phyloP scores from a whole-genome alignment of 495 filamentous ascomycete species.

The Aspergillus funiculosus region DNA sequence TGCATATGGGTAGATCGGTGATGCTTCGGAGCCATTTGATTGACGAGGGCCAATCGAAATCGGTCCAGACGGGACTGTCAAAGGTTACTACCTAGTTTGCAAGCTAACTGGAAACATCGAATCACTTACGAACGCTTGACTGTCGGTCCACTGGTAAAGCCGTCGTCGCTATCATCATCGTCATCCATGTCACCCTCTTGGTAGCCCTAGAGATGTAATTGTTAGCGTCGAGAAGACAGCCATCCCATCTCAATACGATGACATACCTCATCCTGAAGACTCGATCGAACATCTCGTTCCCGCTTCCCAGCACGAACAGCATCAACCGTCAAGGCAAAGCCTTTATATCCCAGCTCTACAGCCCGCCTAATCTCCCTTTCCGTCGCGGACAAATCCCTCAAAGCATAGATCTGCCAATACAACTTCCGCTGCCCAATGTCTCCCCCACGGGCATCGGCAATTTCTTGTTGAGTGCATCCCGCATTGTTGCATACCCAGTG shows the following conservation, averaged over 20 bases:
- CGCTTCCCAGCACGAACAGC: conserved; percentile 57
- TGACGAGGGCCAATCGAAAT: conserved; percentile 70
- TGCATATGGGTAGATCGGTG: conserved; percentile 77
- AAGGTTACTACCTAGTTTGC: conserved; percentile 69
- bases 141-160: not conserved
- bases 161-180: not conserved
- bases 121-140: not conserved
- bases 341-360: conserved; percentile 69
- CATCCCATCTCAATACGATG: too few relatives aligned
- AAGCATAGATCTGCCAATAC: conserved; percentile 86
- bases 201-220: too few relatives aligned
- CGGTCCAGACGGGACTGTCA: conserved; percentile 75
- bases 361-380: conserved; percentile 71
- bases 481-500: conserved; percentile 14
- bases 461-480: conserved; percentile 23
- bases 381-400: conserved; percentile 72
- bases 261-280: conserved; percentile 40
- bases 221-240: not conserved
- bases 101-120: conserved; percentile 28
- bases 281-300: conserved; percentile 58
- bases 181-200: not conserved
- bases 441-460: conserved; percentile 70
- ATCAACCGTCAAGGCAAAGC: conserved; percentile 64
- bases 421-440: conserved; percentile 61
- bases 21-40: conserved; percentile 62